A percentile compares a stretch with the other conserved stretches of the same genome.
phyloP scores from a whole-genome alignment of 129 eudicot species.

The Saussurea involucrata region DNA sequence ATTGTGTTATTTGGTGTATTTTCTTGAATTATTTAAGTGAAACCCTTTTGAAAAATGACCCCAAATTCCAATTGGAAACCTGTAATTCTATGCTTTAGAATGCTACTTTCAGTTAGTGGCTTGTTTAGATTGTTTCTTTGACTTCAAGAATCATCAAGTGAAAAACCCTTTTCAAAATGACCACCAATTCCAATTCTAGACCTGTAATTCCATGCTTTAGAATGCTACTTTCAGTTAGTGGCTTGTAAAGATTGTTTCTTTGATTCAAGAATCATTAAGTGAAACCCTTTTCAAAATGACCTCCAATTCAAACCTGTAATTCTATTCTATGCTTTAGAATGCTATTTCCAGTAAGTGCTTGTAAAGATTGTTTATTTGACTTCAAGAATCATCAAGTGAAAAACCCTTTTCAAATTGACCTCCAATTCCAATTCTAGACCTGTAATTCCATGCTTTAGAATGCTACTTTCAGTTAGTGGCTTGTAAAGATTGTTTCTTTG shows the following conservation, averaged over 20 bases:
- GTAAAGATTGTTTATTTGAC: constrained; percentile 6
- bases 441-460: not conserved
- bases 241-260: not conserved
- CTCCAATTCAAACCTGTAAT: not conserved
- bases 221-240: constrained; percentile 8
- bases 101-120: constrained; percentile 1
- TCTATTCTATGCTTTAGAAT: not conserved
- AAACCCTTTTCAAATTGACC: not conserved
- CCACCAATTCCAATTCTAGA: not conserved
- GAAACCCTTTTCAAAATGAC: not conserved
- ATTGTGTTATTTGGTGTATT: constrained; percentile 1
- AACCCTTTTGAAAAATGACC: constrained; percentile 1
- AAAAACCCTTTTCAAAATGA: not conserved
- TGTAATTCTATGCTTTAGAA: not conserved
- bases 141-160: constrained; percentile 28
- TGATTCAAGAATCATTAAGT: constrained; percentile 31
- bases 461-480: not conserved
- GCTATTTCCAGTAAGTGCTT: not conserved
- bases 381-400: constrained; percentile 19
- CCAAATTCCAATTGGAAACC: not conserved
- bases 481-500: constrained; percentile 13
- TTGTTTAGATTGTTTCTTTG: constrained; percentile 5
- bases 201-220: not conserved
- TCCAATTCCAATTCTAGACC: not conserved
- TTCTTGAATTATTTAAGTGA: not conserved